A percentile compares a stretch with the other conserved stretches of the same genome.
phyloP scores from a whole-genome alignment of 129 eudicot species.

The Pittosporum tobira region DNA sequence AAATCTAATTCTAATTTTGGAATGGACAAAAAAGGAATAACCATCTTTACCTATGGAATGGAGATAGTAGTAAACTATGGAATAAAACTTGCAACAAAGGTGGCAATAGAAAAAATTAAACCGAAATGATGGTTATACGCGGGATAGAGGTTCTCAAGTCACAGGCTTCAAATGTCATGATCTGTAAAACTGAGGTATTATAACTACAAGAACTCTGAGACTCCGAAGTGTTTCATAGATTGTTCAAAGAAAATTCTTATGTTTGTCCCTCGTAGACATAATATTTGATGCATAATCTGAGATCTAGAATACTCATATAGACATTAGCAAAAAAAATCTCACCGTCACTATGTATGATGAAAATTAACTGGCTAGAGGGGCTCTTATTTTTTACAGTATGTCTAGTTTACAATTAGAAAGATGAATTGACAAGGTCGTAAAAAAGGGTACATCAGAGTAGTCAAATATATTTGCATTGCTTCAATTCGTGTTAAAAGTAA shows the following conservation, averaged over 20 bases:
- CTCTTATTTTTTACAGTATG: neutral
- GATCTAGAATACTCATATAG: neutral
- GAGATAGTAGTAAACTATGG: no score
- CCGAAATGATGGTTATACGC: neutral
- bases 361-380: neutral
- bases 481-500: no score
- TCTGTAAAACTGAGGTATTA: neutral
- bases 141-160: neutral
- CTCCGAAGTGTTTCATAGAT: neutral
- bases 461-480: neutral
- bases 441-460: neutral
- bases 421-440: neutral
- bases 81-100: no score
- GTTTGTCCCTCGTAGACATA: neutral
- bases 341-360: no score
- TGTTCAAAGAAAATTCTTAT: neutral
- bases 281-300: neutral
- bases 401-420: neutral
- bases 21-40: no score
- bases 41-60: no score
- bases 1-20: no score
- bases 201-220: neutral
- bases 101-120: no score
- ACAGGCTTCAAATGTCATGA: neutral
- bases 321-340: no score